Conservation (phyloP, 768 basidiomycete genomes). For the Mycena pura region DNA sequence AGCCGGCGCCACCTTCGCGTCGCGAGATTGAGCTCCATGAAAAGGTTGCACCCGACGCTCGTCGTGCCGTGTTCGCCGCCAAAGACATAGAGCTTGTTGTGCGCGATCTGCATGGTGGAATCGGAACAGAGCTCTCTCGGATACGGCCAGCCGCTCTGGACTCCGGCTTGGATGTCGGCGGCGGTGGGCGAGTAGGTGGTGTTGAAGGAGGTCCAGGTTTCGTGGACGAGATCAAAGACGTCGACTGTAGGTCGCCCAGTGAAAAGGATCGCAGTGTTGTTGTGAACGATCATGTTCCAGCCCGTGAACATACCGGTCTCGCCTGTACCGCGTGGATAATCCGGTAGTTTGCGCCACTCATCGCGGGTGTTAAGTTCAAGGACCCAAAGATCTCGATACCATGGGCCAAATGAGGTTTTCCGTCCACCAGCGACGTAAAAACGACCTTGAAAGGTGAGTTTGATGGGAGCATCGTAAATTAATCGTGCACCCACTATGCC, state of each 20-base stretch:
- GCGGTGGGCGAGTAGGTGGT: constrained; percentile 30
- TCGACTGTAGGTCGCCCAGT: constrained; percentile 37
- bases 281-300: constrained; percentile 30
- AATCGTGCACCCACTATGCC: constrained; percentile 30
- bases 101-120: constrained; percentile 32
- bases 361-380: constrained; percentile 34
- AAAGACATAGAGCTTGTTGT: constrained; percentile 46
- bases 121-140: constrained; percentile 18
- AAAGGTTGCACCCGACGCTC: constrained; percentile 43
- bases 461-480: background rate
- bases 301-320: constrained; percentile 27
- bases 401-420: constrained; percentile 30
- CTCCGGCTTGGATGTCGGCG: constrained; percentile 3
- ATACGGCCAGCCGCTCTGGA: constrained; percentile 33
- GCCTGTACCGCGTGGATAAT: constrained; percentile 30
- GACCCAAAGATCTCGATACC: constrained; percentile 35
- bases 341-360: constrained; percentile 35
- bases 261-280: constrained; percentile 46
- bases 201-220: constrained; percentile 39
- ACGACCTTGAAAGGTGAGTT: constrained; percentile 18
- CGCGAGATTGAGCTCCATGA: constrained; percentile 39
- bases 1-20: constrained; percentile 36
- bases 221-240: constrained; percentile 43
- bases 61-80: constrained; percentile 40
- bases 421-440: constrained; percentile 40